Evolutionary conservation across 1,139 yeast species (phyloP), one percentile per base, ranked within the genome.

Genomic region (Suhomyces panamericanus): DNA sequence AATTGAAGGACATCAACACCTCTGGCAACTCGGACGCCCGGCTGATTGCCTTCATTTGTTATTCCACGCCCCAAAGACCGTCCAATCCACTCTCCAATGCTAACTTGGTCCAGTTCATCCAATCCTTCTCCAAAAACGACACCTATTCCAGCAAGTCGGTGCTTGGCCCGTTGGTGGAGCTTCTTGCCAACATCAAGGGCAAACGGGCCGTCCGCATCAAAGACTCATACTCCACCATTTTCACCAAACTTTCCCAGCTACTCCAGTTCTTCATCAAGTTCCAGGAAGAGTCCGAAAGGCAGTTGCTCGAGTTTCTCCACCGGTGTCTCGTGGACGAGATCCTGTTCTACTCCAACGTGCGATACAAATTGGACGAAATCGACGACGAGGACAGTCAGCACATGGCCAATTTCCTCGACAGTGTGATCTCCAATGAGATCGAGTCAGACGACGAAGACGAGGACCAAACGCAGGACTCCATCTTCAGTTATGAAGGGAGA

Each of bases 351-450:
- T 42, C 58, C 8, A 44, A 47, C 2, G 43, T 63, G n/a, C 56
- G 56, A 32, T 44, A 53, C 24, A 46, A 53, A 15, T 47, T 59
- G 37, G 59, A 55, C 13, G 34, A 48, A 7, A 32, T 57, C n/a
- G 50, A 47, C 10, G 54, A 59, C 9, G 58, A 58, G 22, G 69
- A 64, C 35, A 63, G 70, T 4, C 60, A 59, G 16, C 53, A 55
- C 36, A 51, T 66, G 17, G 60, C 60, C 4, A 44, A 47, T 11
- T 56, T 59, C 12, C 44, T 66, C 32, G 69, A 63, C 35, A 49
- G 51, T 8, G 52, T 56, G 32, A 49, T 61, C 4, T 29, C 35
- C 14, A 33, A 37, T 11, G 35, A 34, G 15, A 34, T 34, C 15
- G 36, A 34, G 11, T 16, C 29, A 3, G 27, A 22, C 2, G 41